Evolutionary conservation across 2,329 filamentous ascomycete species (phyloP).

Genomic region (Colletotrichum graminicola): DNA sequence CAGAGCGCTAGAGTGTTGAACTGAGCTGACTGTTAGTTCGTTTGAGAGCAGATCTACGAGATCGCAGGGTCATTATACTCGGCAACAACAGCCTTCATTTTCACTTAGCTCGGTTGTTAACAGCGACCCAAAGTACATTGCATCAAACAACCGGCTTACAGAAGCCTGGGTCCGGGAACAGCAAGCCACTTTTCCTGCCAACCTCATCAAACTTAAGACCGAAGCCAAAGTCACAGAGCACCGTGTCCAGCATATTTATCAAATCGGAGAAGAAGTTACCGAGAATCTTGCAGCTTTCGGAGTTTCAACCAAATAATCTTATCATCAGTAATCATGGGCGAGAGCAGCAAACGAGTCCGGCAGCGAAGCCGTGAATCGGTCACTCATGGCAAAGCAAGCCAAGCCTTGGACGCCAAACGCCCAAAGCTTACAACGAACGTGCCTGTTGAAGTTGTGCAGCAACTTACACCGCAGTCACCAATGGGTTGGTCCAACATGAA

Average conservation of each 20-base stretch:
- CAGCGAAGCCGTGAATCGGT: constrained; percentile 39
- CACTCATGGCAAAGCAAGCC: constrained; percentile 21
- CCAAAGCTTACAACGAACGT: constrained; percentile 34
- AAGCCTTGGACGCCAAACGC: constrained; percentile 26
- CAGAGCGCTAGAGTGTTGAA: constrained; percentile 1
- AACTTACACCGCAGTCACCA: constrained; percentile 27
- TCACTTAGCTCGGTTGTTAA: constrained; percentile 37
- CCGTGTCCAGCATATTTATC: constrained; percentile 32
- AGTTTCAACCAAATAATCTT: constrained; percentile 7
- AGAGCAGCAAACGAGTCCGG: constrained; percentile 38
- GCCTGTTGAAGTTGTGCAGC: constrained; percentile 33
- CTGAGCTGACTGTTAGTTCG: constrained; percentile 2
- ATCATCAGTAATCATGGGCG: constrained; percentile 33
- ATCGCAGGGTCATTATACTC: constrained; percentile 40
- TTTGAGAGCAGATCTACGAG: constrained; percentile 35
- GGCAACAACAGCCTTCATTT: constrained; percentile 36
- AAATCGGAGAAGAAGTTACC: constrained; percentile 34
- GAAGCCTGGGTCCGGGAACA: constrained; percentile 40
- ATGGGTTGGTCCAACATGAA: constrained; percentile 35
- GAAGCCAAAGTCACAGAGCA: constrained; percentile 33
- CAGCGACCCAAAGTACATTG: constrained; percentile 34
- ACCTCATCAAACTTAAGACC: constrained; percentile 35
- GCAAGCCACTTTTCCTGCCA: constrained; percentile 36
- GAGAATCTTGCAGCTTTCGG: constrained; percentile 33
- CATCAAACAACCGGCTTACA: constrained; percentile 32